Conservation (phyloP, 202 grass and related monocot species). For the Cymbopogon flexuosus region DNA sequence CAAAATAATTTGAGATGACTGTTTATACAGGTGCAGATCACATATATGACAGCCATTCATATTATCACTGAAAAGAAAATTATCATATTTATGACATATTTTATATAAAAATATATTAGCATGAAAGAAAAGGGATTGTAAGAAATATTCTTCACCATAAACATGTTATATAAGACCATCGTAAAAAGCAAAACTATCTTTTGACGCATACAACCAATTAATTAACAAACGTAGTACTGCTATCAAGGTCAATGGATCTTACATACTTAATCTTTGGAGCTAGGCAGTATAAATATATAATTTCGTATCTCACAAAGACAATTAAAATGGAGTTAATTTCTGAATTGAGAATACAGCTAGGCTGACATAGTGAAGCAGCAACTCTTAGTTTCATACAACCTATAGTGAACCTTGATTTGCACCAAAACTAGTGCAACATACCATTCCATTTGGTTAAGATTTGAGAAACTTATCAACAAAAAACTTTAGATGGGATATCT, state of each 20-base stretch:
- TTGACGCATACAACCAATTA: background rate
- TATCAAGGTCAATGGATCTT: background rate
- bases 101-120: background rate
- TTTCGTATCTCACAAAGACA: background rate
- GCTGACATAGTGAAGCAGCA: background rate
- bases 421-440: background rate
- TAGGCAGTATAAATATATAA: background rate
- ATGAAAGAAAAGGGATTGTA: background rate
- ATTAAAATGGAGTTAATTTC: background rate
- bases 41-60: background rate
- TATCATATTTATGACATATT: background rate
- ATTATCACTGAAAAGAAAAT: background rate
- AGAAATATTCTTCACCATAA: slow-evolving; percentile 20
- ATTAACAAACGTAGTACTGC: background rate
- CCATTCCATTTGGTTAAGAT: background rate
- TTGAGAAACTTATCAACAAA: background rate
- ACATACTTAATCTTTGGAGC: background rate
- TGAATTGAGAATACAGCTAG: background rate
- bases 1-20: background rate
- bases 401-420: background rate
- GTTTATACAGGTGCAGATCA: background rate
- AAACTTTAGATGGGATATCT: background rate
- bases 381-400: background rate
- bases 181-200: background rate
- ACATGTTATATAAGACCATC: background rate